Evolutionary conservation across 2,329 filamentous ascomycete species (phyloP).

Genomic region (Tolypocladium guangdongense): DNA sequence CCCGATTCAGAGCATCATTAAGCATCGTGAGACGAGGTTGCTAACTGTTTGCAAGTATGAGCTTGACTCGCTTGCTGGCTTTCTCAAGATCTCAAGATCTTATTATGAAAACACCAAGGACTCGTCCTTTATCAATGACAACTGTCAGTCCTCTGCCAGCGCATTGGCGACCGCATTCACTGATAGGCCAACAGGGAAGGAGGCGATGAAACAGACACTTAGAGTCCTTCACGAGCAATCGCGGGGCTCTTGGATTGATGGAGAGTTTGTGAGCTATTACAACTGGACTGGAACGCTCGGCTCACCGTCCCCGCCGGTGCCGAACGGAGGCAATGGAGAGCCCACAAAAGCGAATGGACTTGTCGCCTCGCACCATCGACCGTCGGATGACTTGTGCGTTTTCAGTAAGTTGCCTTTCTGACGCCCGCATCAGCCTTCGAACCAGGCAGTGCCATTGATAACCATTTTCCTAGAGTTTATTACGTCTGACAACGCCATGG

Average conservation of each 20-base stretch:
- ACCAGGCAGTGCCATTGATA: neutral
- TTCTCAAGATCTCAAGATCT: conserved; percentile 66
- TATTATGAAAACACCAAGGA: conserved; percentile 64
- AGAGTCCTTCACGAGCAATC: conserved; percentile 14
- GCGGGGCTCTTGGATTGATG: conserved; percentile 14
- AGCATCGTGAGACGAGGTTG: too few species aligned
- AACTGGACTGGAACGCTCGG: conserved; percentile 17
- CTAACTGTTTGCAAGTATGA: conserved; percentile 66
- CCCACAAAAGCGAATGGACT: conserved; percentile 67
- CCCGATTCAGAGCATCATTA: too few species aligned
- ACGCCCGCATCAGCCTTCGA: neutral
- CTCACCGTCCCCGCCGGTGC: conserved; percentile 28
- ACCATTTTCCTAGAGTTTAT: conserved; percentile 33
- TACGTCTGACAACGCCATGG: conserved; percentile 21
- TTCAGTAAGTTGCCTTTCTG: conserved; percentile 27
- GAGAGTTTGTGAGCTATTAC: conserved; percentile 16
- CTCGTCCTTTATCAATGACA: conserved; percentile 47
- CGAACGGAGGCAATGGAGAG: conserved; percentile 65
- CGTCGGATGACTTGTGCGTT: conserved; percentile 74
- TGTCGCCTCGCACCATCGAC: conserved; percentile 69
- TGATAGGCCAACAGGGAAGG: conserved; percentile 41
- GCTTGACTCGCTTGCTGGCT: conserved; percentile 77
- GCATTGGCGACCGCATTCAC: neutral
- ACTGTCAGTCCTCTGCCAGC: conserved; percentile 8
- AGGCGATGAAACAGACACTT: conserved; percentile 32